Percentiles rank a stretch among this genome's conserved stretches.
phyloP scores from a whole-genome alignment of 2,329 filamentous ascomycete genomes.

The Xylaria polymorpha region DNA sequence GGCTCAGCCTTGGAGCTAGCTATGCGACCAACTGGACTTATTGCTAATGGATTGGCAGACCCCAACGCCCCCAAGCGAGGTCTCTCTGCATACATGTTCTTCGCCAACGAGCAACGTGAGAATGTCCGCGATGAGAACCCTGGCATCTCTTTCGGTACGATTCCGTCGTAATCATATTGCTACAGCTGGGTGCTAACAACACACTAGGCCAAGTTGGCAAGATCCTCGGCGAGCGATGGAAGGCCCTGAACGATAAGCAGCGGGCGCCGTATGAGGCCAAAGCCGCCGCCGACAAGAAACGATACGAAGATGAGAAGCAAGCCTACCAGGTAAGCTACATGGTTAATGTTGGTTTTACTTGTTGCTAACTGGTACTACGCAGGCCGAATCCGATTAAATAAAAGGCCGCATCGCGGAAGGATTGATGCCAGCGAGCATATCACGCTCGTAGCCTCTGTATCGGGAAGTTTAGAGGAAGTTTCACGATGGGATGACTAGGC shows the following conservation, averaged over 20 bases:
- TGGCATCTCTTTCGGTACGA: constrained; percentile 91
- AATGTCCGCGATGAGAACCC: constrained; percentile 99
- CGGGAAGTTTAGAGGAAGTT: constrained; percentile 40
- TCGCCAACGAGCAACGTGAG: constrained; percentile 98
- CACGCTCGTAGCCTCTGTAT: constrained; percentile 24
- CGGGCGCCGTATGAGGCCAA: constrained; percentile 95
- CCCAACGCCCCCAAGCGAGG: constrained; percentile 99
- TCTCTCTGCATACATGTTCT: constrained; percentile 99
- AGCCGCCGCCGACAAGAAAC: constrained; percentile 97
- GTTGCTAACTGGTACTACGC: constrained; percentile 40
- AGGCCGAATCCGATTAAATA: constrained; percentile 54
- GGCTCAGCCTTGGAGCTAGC: neutral
- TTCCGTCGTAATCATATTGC: neutral
- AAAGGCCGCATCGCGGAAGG: neutral
- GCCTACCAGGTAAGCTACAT: constrained; percentile 82
- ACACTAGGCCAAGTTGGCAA: constrained; percentile 89
- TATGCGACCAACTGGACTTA: neutral
- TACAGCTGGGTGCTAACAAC: constrained; percentile 35
- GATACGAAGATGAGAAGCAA: constrained; percentile 98
- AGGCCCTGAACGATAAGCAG: constrained; percentile 93
- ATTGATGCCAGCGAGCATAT: constrained; percentile 1
- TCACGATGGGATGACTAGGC: constrained; percentile 47
- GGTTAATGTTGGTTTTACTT: constrained; percentile 1
- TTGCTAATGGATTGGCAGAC: constrained; percentile 64
- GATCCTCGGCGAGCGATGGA: constrained; percentile 98